Conservation (phyloP, 2,329 filamentous ascomycete genomes). For the Pyrenophora seminiperda region DNA sequence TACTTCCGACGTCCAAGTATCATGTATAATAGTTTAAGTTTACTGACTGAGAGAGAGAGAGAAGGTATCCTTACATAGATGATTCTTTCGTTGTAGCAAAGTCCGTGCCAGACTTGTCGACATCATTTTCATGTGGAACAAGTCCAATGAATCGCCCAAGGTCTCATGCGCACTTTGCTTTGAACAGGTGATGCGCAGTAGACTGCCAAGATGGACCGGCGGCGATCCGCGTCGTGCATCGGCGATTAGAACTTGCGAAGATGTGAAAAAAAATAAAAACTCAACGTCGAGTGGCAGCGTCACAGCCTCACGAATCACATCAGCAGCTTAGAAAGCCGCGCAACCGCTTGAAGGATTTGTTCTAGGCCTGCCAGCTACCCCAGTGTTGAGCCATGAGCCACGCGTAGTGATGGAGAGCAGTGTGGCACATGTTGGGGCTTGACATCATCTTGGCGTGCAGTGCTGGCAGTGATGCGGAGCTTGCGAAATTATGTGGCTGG, state of each 20-base stretch:
- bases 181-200: not conserved
- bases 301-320: not conserved
- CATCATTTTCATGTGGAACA: no score
- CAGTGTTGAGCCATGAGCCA: conserved; percentile 9
- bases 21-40: no score
- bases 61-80: no score
- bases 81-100: no score
- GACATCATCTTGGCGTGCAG: conserved; percentile 7
- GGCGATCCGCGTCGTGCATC: not conserved
- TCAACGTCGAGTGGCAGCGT: no score
- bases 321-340: not conserved
- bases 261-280: no score
- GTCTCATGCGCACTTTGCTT: no score
- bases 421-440: conserved; percentile 8
- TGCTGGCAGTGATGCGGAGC: not conserved
- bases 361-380: not conserved
- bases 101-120: no score
- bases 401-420: not conserved
- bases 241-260: not conserved
- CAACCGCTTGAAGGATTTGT: not conserved
- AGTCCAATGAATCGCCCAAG: no score
- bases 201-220: conserved; percentile 1
- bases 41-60: no score
- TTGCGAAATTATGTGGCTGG: conserved; percentile 17
- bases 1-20: no score